Conservation (phyloP, 106 monocot species). For the Dendrobium chrysotoxum region DNA sequence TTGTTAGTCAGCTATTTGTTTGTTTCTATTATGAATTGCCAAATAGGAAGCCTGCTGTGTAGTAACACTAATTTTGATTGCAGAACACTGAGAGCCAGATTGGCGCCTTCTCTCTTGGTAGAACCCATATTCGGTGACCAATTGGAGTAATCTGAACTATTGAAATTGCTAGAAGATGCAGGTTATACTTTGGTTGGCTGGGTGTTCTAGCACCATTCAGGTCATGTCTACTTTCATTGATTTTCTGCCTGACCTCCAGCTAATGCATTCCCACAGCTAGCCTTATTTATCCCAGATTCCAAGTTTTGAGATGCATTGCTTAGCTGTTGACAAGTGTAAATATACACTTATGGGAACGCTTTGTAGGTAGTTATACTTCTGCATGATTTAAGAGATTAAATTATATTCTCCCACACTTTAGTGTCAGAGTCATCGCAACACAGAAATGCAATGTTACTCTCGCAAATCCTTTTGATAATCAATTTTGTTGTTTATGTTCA, state of each 20-base stretch:
- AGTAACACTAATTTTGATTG: not conserved
- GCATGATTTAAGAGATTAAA: not conserved
- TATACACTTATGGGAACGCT: not conserved
- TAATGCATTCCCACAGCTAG: not conserved
- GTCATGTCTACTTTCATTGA: not conserved
- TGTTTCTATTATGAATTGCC: not conserved
- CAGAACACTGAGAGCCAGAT: slow-evolving; percentile 19
- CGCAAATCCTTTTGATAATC: not conserved
- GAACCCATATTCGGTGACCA: slow-evolving; percentile 23
- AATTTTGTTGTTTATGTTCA: not conserved
- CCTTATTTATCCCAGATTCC: slow-evolving; percentile 2
- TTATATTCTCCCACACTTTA: not conserved
- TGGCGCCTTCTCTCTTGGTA: slow-evolving; percentile 20
- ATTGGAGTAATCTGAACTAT: not conserved
- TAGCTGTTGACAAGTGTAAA: not conserved
- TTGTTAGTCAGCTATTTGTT: not conserved
- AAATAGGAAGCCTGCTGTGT: not conserved
- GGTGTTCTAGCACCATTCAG: not conserved
- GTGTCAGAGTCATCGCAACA: not conserved
- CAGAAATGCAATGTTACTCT: not conserved
- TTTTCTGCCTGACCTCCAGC: not conserved
- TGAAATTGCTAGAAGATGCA: not conserved
- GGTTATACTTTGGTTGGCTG: not conserved
- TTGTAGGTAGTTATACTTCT: not conserved
- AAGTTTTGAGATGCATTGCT: not conserved